Conservation (phyloP, 257 asterid species). For the Mitragyna speciosa region DNA sequence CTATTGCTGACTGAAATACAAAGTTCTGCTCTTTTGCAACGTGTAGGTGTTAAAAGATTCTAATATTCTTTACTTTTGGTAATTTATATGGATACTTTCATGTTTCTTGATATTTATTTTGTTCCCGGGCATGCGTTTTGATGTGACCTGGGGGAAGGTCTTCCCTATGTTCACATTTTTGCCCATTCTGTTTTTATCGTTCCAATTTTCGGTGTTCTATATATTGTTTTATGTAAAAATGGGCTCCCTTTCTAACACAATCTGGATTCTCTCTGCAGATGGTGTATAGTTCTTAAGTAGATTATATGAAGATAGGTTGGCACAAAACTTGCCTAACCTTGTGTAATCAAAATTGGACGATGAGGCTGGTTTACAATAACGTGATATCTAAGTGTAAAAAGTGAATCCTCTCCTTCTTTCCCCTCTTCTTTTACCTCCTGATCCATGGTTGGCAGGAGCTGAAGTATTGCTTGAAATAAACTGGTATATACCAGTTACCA, state of each 20-base stretch:
- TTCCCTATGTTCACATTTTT: no score
- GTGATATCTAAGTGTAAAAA: constrained; percentile 5
- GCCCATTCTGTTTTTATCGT: neutral
- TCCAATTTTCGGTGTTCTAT: neutral
- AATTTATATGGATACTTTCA: neutral
- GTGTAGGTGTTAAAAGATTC: neutral
- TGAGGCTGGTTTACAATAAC: neutral
- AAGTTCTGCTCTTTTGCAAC: neutral
- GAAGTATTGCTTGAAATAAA: neutral
- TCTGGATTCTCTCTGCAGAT: constrained; percentile 14
- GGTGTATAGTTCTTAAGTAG: neutral
- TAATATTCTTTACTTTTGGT: neutral
- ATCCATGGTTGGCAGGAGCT: neutral
- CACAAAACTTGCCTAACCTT: neutral
- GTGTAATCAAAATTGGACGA: neutral
- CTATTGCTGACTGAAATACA: neutral
- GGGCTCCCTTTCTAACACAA: neutral
- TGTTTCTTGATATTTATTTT: neutral
- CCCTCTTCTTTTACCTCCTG: neutral
- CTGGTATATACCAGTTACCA: neutral
- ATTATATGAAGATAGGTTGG: neutral
- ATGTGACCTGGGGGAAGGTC: neutral
- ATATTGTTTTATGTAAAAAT: neutral
- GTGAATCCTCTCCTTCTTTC: neutral
- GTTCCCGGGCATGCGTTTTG: neutral